Evolutionary conservation across 2,329 filamentous ascomycete genomes (phyloP).

Genomic region (Pseudophaeomoniella oleicola): DNA sequence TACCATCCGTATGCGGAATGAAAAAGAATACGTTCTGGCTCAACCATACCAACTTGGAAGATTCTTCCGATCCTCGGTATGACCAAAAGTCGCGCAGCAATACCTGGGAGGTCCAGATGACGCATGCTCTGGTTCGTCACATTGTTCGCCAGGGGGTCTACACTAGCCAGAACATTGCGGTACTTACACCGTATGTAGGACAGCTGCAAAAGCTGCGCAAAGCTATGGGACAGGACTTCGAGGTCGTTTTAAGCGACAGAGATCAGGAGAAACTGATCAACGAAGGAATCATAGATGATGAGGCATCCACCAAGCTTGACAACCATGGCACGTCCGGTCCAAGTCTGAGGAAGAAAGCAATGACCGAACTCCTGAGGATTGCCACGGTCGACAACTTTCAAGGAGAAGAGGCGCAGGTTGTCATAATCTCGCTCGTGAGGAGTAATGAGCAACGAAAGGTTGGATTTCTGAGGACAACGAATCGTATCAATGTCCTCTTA

Average conservation of each 20-base stretch:
- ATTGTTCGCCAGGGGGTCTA: conserved; percentile 52
- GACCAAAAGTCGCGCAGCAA: conserved; percentile 32
- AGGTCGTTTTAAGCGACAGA: conserved; percentile 49
- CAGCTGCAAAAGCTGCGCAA: conserved; percentile 34
- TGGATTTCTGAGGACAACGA: conserved; percentile 52
- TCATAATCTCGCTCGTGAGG: conserved; percentile 56
- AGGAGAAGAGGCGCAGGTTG: conserved; percentile 58
- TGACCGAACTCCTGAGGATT: conserved; percentile 34
- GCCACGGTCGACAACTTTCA: conserved; percentile 66
- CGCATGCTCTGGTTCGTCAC: conserved; percentile 46
- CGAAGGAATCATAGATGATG: conserved; percentile 18
- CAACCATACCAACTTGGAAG: conserved; percentile 31
- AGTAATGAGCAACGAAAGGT: conserved; percentile 45
- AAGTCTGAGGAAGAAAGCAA: conserved; percentile 27
- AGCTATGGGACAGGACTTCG: conserved; percentile 30
- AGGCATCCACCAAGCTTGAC: conserved; percentile 10
- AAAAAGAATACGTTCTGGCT: conserved; percentile 36
- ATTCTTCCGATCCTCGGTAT: conserved; percentile 11
- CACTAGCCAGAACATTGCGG: conserved; percentile 45
- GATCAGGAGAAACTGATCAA: conserved; percentile 41
- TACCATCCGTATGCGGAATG: conserved; percentile 34
- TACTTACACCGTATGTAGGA: conserved; percentile 48
- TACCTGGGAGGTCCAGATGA: conserved; percentile 47
- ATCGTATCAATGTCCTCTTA: conserved; percentile 56
- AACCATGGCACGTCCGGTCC: conserved; percentile 3